A percentile compares a stretch with the other conserved stretches of the same genome.
Evolutionary conservation across 768 basidiomycete species (phyloP).

Genomic region (Rhizopogon rudus): DNA sequence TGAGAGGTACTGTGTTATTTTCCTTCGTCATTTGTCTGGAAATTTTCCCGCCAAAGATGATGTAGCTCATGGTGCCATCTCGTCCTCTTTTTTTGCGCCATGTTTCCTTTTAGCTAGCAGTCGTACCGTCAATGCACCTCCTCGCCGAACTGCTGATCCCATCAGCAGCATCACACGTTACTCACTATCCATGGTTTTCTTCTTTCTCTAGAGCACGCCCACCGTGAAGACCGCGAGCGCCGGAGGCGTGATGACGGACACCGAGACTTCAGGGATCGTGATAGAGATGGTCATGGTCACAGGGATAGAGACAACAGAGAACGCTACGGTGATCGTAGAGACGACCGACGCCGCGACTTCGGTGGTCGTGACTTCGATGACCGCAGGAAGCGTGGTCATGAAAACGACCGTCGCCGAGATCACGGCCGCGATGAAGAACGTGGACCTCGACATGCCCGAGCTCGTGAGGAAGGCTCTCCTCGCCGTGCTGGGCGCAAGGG

Average conservation of each 20-base stretch:
- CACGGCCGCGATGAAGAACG: slow-evolving; percentile 37
- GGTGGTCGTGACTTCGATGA: slow-evolving; percentile 46
- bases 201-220: slow-evolving; percentile 52
- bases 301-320: slow-evolving; percentile 34
- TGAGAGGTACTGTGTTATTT: slow-evolving; percentile 31
- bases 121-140: slow-evolving; percentile 34
- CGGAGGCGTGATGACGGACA: slow-evolving; percentile 57
- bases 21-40: slow-evolving; percentile 26
- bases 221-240: slow-evolving; percentile 60
- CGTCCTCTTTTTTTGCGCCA: slow-evolving; percentile 34
- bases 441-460: slow-evolving; percentile 18
- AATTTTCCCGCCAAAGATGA: slow-evolving; percentile 41
- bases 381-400: slow-evolving; percentile 36
- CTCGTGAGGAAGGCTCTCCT: slow-evolving; percentile 35
- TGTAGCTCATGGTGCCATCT: slow-evolving; percentile 60
- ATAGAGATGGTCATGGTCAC: slow-evolving; percentile 33
- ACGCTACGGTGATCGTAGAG: slow-evolving; percentile 31
- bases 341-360: slow-evolving; percentile 50
- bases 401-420: slow-evolving; percentile 49
- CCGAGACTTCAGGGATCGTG: slow-evolving; percentile 45
- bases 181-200: slow-evolving; percentile 47
- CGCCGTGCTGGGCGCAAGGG: slow-evolving; percentile 43
- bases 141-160: slow-evolving; percentile 36
- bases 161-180: slow-evolving; percentile 38
- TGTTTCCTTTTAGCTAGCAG: slow-evolving; percentile 62